Evolutionary conservation across 2,329 filamentous ascomycete species (phyloP), one percentile per base, ranked within the genome.

Genomic region (Arthrinium phaeospermum): DNA sequence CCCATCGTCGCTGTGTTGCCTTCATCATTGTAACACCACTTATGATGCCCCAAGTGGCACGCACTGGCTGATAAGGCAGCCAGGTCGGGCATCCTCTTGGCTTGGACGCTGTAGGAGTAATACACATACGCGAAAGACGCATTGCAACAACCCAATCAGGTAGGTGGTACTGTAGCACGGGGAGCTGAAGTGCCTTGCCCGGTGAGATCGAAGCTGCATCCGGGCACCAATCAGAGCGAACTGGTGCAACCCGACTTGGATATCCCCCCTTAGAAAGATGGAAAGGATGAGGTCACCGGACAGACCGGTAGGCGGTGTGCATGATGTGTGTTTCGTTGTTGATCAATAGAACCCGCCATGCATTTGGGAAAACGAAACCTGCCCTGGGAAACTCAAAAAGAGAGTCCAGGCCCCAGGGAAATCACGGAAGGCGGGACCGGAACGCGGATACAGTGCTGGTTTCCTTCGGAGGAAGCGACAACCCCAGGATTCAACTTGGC

Each of bases 281-380:
- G 10, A 13, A 13, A n/a, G 34, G 10, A 64, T 41, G 57, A 64
- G 34, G 34, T 41, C 57, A 41, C 57, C 57, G 30, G 57, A 2
- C 57, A 64, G 57, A n/a, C 57, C 30, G 57, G 57, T 64, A 64
- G 34, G 57, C 57, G 57, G 57, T 64, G 57, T 64, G 57, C 57
- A n/a, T 41, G 57, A 64, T 24, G 12, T n/a, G 57, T 41, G n/a
- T 30, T 30, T 30, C 27, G 27, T 61, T 8, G 53, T 61, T 5
- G 22, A 37, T 34, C 14, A 57, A 34, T 57, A 57, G 46, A 30
- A 53, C 4, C 16, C 16, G 24, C 13, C 49, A 53, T 57, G 51
- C 27, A 57, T 34, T 37, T 16, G 7, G 34, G 7, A 34, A 64
- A 30, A 64, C 34, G 34, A 41, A 64, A 14, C 34, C 46, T 41